Conservation (phyloP, 2,329 filamentous ascomycete genomes). For the Lojkania enalia region DNA sequence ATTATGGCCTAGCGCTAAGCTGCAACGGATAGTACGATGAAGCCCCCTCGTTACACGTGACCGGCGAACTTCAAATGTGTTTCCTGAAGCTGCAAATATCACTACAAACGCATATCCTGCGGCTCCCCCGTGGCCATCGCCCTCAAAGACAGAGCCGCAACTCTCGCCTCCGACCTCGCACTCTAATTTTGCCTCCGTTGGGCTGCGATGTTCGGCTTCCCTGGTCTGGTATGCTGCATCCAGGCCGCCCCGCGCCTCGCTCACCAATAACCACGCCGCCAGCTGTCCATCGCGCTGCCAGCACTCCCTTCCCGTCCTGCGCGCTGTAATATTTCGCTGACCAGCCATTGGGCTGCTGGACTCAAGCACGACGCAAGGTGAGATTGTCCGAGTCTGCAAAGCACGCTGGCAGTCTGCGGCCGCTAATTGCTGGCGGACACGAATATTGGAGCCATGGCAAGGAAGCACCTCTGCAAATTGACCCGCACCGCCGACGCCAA, state of each 20-base stretch:
- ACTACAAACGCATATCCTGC: neutral
- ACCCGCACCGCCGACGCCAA: slow-evolving; percentile 41
- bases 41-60: too few relatives aligned
- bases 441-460: slow-evolving; percentile 31
- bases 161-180: slow-evolving; percentile 21
- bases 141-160: slow-evolving; percentile 28
- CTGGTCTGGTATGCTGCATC: slow-evolving; percentile 12
- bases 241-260: slow-evolving; percentile 27
- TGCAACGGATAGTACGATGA: too few relatives aligned
- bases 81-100: neutral
- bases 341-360: slow-evolving; percentile 35
- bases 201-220: slow-evolving; percentile 17
- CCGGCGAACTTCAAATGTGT: too few relatives aligned
- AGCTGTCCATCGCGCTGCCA: slow-evolving; percentile 39
- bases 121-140: neutral
- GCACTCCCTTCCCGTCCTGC: slow-evolving; percentile 37
- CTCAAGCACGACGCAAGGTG: slow-evolving; percentile 39
- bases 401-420: slow-evolving; percentile 27
- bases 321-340: slow-evolving; percentile 37
- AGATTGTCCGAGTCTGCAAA: slow-evolving; percentile 41
- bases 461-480: slow-evolving; percentile 38
- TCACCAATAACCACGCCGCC: slow-evolving; percentile 35
- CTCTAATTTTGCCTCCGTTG: slow-evolving; percentile 24
- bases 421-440: slow-evolving; percentile 44
- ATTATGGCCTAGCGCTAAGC: too few relatives aligned